phyloP scores from a whole-genome alignment of 176 grass and related monocot genomes.

The Triticum timopheevii region DNA sequence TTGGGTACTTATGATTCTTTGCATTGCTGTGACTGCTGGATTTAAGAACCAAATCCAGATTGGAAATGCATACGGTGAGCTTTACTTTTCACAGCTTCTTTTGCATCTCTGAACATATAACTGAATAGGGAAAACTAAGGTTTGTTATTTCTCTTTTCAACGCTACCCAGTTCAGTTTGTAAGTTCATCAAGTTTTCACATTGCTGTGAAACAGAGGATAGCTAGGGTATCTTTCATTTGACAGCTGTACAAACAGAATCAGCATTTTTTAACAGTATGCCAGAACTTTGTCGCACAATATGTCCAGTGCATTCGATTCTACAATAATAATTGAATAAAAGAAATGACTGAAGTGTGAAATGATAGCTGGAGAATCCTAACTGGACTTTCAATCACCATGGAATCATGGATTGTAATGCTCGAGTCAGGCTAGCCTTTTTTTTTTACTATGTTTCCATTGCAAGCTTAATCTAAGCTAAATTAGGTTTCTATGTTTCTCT shows the following conservation, averaged over 20 bases:
- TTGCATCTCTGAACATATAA: conserved; percentile 12
- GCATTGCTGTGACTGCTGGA: conserved; percentile 83
- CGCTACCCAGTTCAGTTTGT: not conserved
- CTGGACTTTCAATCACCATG: not conserved
- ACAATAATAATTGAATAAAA: not conserved
- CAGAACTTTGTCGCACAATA: not conserved
- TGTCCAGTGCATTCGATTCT: not conserved
- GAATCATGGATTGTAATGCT: not conserved
- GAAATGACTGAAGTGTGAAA: not conserved
- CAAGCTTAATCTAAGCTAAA: not conserved
- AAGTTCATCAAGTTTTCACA: not conserved
- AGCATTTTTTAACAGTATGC: not conserved
- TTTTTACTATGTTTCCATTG: not conserved
- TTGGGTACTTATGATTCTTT: conserved; percentile 84
- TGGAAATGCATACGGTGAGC: conserved; percentile 88
- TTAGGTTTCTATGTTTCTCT: not conserved
- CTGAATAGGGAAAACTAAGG: not conserved
- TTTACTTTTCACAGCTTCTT: conserved; percentile 14
- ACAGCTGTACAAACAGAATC: not conserved
- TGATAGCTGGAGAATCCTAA: not conserved
- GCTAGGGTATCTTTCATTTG: conserved; percentile 9
- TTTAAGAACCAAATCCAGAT: conserved; percentile 79
- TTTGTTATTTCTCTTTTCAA: not conserved
- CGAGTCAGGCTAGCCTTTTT: not conserved
- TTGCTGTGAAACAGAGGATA: conserved; percentile 1